phyloP scores from a whole-genome alignment of 768 basidiomycete species.

The Tubosaeta sp. region DNA sequence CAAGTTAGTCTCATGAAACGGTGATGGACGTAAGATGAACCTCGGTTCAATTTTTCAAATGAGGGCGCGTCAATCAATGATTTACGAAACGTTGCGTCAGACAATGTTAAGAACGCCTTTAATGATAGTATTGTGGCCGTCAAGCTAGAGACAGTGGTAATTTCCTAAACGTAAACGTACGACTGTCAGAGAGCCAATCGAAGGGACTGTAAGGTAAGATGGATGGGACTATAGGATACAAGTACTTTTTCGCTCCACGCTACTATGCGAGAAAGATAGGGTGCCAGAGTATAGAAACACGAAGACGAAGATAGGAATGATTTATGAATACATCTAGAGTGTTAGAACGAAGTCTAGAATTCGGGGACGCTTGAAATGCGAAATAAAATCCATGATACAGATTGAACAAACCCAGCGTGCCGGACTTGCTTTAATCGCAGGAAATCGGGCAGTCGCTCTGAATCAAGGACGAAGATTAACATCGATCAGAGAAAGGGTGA shows the following conservation, averaged over 20 bases:
- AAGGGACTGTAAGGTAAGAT: conserved; percentile 15
- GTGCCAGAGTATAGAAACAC: conserved; percentile 11
- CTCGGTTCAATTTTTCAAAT: background rate
- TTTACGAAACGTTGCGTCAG: background rate
- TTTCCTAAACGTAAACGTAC: background rate
- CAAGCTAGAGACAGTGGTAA: background rate
- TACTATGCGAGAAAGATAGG: conserved; percentile 9
- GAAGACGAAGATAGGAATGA: conserved; percentile 10
- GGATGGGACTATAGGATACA: conserved; percentile 18
- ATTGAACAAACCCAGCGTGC: conserved; percentile 15
- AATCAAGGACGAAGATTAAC: conserved; percentile 3
- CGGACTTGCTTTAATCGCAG: conserved; percentile 41
- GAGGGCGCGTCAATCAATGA: background rate
- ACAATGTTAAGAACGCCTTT: background rate
- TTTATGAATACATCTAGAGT: conserved; percentile 18
- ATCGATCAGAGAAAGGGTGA: background rate
- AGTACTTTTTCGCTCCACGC: conserved; percentile 18
- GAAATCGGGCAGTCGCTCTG: conserved; percentile 48
- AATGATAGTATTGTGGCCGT: background rate
- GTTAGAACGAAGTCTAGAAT: conserved; percentile 23
- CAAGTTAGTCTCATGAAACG: background rate
- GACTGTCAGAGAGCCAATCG: conserved; percentile 5
- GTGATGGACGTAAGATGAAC: background rate
- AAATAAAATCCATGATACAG: conserved; percentile 19
- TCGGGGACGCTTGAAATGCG: background rate